Base-by-base conservation (phyloP, 305 asterid species). In the Fraxinus greggii region DNA sequence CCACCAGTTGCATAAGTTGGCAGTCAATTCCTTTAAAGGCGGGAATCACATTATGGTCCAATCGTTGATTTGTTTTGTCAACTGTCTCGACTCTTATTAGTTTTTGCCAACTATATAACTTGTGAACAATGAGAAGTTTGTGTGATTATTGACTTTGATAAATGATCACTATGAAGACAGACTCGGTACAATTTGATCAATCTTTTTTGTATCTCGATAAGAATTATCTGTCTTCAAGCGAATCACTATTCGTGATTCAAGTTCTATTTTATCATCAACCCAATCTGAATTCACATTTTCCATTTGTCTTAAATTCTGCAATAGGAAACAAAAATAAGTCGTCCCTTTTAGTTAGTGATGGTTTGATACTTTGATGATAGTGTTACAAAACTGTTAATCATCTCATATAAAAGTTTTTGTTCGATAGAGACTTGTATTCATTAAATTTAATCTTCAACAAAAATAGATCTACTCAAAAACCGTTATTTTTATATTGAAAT, bases 1-100 rank as follows among this genome's bases (percentile, higher is more conserved):
- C 90, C 92, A 51, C 92, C 91, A 10, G 90, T 89, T 79, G 92
- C 92, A 76, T 94, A 80, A 92, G 85, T 81, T 72, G 79, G 87
- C 79, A 76, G 86, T 83, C 78, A 78, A 70, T 63, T 72, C 70
- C 84, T 84, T 72, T 74, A 8, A 80, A 29, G 81, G 79, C 12
- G 54, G 76, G 77, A 38, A 74, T 69, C 17, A 19, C 84, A 31
- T 48, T 78, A 33, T 82, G 80, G 84, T 86, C 80, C 78, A 86
- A 80, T 85, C 82, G 85, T 85, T 85, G 74, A 80, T 83, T 82
- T 84, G 81, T 85, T 67, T 75, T 83, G 75, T 75, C 67, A 79
- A 38, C 85, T 85, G 80, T 82, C 79, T 79, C 56, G 84, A 72
- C 84, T 87, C 83, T 54, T 87, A 36, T 36, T 84, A 83, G 86